These are phyloP conservation scores for Cryptococcus maquisensis DNA, from an alignment of 1,284 basidiomycete species.

Conservation along the genomic window DNA sequence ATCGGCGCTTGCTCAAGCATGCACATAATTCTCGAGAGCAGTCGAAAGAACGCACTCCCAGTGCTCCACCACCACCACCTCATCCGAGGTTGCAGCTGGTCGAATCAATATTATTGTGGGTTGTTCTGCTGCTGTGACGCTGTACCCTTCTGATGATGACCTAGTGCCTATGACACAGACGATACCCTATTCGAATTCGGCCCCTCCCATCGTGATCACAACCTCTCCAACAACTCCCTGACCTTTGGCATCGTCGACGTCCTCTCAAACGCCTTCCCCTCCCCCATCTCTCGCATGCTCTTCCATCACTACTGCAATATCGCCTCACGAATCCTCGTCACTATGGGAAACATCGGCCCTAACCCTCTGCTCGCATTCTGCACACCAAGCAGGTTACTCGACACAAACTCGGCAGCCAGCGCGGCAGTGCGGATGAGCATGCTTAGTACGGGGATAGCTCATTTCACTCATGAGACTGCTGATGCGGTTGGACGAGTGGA, in stretches of 20 bases:
- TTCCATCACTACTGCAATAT: slow-evolving; percentile 35
- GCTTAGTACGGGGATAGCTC: slow-evolving; percentile 26
- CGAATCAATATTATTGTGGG: slow-evolving; percentile 19
- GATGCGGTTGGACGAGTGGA: slow-evolving; percentile 2
- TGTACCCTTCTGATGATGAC: no score
- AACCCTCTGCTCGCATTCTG: slow-evolving; percentile 34
- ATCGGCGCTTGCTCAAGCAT: slow-evolving; percentile 13
- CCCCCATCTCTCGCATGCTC: slow-evolving; percentile 25
- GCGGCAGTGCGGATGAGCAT: slow-evolving; percentile 38
- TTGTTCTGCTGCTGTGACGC: neutral
- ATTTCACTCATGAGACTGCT: slow-evolving; percentile 26
- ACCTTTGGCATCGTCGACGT: slow-evolving; percentile 19
- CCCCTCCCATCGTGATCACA: slow-evolving; percentile 21
- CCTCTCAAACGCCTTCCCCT: slow-evolving; percentile 33
- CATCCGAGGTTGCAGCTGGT: slow-evolving; percentile 19
- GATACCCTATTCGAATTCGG: slow-evolving; percentile 28
- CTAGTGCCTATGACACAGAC: slow-evolving; percentile 2
- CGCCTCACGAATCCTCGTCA: slow-evolving; percentile 25
- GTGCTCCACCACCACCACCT: slow-evolving; percentile 2
- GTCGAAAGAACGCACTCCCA: slow-evolving; percentile 2
- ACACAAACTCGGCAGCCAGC: slow-evolving; percentile 28
- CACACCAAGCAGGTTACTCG: slow-evolving; percentile 28
- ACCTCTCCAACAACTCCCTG: slow-evolving; percentile 14
- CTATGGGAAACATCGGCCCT: slow-evolving; percentile 36
- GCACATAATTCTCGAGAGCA: neutral